These are phyloP conservation scores for Backusella liffmaniae DNA, from an alignment of 192 early-diverging fungal species.

Conservation along the genomic window DNA sequence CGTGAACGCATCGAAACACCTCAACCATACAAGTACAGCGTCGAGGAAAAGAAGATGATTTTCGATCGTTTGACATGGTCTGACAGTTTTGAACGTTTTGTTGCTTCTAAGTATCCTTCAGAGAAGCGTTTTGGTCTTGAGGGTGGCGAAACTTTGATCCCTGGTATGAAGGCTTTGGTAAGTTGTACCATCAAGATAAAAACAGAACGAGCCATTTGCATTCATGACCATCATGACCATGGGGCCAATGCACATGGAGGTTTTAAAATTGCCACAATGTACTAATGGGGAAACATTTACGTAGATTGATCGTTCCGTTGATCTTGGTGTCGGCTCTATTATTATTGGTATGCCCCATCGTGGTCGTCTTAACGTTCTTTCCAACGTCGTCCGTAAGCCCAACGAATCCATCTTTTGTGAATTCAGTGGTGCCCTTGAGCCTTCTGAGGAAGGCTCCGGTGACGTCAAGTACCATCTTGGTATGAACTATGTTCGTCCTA, in stretches of 20 bases:
- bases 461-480: constrained; percentile 95
- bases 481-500: constrained; percentile 95
- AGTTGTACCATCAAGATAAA: constrained; percentile 10
- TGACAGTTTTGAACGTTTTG: constrained; percentile 94
- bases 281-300: not conserved
- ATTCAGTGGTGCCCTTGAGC: constrained; percentile 86
- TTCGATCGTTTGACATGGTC: constrained; percentile 97
- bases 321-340: constrained; percentile 92
- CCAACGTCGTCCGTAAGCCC: constrained; percentile 99
- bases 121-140: constrained; percentile 99
- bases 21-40: constrained; percentile 82
- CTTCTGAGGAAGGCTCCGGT: constrained; percentile 92
- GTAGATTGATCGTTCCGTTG: constrained; percentile 94
- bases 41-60: constrained; percentile 88
- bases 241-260: not conserved
- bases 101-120: constrained; percentile 93
- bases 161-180: constrained; percentile 96
- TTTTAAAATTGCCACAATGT: not conserved
- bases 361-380: constrained; percentile 96
- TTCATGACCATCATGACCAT: too few species aligned
- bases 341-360: constrained; percentile 99
- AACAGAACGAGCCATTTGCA: too few species aligned
- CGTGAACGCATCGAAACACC: constrained; percentile 90
- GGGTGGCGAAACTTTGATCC: constrained; percentile 96
- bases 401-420: constrained; percentile 99